Base-by-base conservation (phyloP, 2,329 filamentous ascomycete species). In the Aureobasidium melanogenum region DNA sequence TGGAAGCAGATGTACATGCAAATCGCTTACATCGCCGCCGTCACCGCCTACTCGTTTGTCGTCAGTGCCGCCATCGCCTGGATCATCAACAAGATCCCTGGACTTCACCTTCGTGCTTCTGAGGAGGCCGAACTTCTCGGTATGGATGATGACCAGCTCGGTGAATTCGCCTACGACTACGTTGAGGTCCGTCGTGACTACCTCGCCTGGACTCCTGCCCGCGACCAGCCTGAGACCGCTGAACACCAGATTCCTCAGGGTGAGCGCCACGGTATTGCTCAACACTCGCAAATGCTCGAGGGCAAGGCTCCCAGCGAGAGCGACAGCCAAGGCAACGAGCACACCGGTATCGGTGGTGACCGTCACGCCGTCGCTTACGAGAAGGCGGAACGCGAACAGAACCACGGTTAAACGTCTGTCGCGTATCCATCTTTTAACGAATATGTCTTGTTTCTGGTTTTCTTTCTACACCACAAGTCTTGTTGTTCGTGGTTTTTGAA, bases 121-220 rank as follows among this genome's bases (percentile, higher is more conserved):
- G 88, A 91, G 70, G 87, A 92, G 75, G 89, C 89, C 26, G 89
- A 94, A 75, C 84, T 93, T 14, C 84, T 93, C 61, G 89, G 89
- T 67, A 92, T 93, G 88, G 89, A 94, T 70, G 89, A 93, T 71
- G 89, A 93, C 76, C 89, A 94, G 77, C 88, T 93, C 68, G 89
- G 89, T 75, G 89, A 94, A 76, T 94, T 93, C 72, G 89, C 89
- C 14, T 93, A 93, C 79, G 89, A 94, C 74, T 94, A 93, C 73
- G 89, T 94, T 66, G 89, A 94, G 81, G 88, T 93, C 63, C 87
- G 89, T 71, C 85, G 89, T 69, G 89, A 94, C 76, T 94, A 92
- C 80, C 84, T 94, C 41, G 89, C 89, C 63, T 94, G 89, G 89
- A 92, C 88, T 32, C 89, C 89, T 0, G 85, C 87, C 36, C 87